phyloP scores from a whole-genome alignment of 768 basidiomycete genomes.

The Russula virescens region DNA sequence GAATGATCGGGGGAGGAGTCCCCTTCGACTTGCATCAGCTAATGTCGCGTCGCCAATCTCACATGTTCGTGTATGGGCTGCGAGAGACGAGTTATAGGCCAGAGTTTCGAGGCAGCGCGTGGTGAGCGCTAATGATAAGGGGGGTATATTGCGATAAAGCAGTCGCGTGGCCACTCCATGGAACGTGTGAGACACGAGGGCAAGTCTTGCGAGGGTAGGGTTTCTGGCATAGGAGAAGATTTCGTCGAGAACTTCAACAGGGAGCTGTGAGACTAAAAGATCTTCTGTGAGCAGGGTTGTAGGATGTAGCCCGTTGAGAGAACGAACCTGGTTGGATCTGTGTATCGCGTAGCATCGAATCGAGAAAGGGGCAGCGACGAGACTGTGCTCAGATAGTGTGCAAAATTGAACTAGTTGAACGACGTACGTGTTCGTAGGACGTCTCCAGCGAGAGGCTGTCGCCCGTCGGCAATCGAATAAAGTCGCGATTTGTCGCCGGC shows the following conservation, averaged over 20 bases:
- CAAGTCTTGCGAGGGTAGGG: conserved; percentile 14
- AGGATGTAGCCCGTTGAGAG: background rate
- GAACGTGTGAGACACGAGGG: conserved; percentile 10
- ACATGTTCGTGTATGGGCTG: conserved; percentile 13
- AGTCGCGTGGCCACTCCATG: conserved; percentile 17
- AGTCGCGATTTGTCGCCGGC: background rate
- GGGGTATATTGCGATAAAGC: conserved; percentile 22
- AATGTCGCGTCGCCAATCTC: conserved; percentile 21
- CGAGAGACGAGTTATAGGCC: conserved; percentile 16
- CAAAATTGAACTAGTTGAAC: background rate
- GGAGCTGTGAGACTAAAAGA: conserved; percentile 6
- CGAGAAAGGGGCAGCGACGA: background rate
- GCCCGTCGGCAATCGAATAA: background rate
- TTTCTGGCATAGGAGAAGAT: conserved; percentile 17
- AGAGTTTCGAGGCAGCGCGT: conserved; percentile 18
- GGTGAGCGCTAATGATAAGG: conserved; percentile 16
- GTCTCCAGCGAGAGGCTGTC: background rate
- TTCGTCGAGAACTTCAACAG: conserved; percentile 20
- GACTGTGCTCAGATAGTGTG: background rate
- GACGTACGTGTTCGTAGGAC: conserved; percentile 9
- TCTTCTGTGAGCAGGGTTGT: background rate
- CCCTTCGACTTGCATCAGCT: conserved; percentile 9
- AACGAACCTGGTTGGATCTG: conserved; percentile 10
- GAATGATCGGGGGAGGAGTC: conserved; percentile 12
- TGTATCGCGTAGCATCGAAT: background rate